phyloP scores from a whole-genome alignment of 495 filamentous ascomycete genomes.

The Aspergillus hancockii region DNA sequence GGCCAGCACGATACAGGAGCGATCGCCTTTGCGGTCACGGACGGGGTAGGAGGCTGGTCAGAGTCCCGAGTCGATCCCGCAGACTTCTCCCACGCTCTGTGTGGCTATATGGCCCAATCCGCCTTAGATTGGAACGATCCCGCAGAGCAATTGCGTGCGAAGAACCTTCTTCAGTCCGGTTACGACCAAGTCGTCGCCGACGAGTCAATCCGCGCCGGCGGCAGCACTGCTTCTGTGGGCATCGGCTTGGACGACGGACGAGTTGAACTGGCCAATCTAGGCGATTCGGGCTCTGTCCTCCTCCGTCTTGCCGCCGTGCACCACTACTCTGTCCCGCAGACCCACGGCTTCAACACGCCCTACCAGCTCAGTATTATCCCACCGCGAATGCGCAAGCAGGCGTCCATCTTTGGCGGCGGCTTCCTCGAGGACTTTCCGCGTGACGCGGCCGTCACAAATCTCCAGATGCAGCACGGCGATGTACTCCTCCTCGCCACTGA shows the following conservation, averaged over 20 bases:
- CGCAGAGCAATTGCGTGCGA: conserved; percentile 57
- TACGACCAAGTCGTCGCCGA: conserved; percentile 81
- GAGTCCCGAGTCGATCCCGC: conserved; percentile 90
- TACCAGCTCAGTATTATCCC: conserved; percentile 92
- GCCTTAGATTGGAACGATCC: conserved; percentile 54
- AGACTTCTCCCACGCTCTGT: conserved; percentile 93
- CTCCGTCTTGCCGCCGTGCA: conserved; percentile 81
- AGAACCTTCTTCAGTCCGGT: conserved; percentile 73
- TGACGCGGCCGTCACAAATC: conserved; percentile 77
- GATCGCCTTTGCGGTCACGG: conserved; percentile 81
- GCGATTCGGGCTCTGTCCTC: conserved; percentile 93
- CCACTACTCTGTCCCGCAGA: conserved; percentile 80
- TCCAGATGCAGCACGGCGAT: conserved; percentile 82
- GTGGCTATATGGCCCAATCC: conserved; percentile 80
- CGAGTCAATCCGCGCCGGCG: conserved; percentile 71
- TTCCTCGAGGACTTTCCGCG: conserved; percentile 77
- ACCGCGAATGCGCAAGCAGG: conserved; percentile 70
- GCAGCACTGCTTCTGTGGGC: conserved; percentile 86
- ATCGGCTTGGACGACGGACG: conserved; percentile 67
- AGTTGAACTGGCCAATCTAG: conserved; percentile 90
- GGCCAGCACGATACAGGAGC: conserved; percentile 52
- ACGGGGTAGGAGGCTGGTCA: conserved; percentile 94
- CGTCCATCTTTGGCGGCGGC: conserved; percentile 76
- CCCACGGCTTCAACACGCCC: conserved; percentile 96
- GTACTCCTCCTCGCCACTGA: conserved; percentile 90